Conservation (phyloP, 2,329 filamentous ascomycete species). For the Ciborinia camelliae region DNA sequence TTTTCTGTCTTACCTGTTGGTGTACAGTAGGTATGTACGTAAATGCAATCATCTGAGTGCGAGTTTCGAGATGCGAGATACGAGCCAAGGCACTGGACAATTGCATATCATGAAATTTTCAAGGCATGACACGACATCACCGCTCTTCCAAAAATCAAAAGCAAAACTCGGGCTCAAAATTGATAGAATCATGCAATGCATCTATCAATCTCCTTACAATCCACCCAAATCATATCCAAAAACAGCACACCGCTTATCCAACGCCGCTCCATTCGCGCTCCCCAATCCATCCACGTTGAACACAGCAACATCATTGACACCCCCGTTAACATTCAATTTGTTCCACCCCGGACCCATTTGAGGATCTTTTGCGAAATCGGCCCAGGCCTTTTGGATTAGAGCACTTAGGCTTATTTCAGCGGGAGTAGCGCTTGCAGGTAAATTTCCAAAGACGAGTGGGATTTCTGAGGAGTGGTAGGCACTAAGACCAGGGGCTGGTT, state of each 20-base stretch:
- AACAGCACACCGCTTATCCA: constrained; percentile 2
- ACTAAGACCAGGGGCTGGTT: constrained; percentile 5
- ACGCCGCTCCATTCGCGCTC: neutral
- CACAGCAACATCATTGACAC: neutral
- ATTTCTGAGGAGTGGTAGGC: constrained; percentile 21
- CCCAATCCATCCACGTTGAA: neutral
- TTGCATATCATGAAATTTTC: neutral
- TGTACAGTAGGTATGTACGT: neutral
- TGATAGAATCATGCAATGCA: neutral
- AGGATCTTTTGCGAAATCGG: constrained; percentile 14
- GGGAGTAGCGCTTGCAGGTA: neutral
- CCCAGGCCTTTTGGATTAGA: constrained; percentile 7
- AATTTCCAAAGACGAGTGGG: constrained; percentile 8
- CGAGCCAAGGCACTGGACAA: neutral
- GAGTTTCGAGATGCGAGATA: neutral
- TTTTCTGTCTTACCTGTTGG: neutral
- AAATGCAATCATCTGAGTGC: neutral
- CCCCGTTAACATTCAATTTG: neutral
- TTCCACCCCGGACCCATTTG: neutral
- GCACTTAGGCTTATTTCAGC: neutral
- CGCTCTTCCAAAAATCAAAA: neutral
- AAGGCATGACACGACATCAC: neutral
- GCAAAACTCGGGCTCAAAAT: neutral
- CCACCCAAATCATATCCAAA: neutral
- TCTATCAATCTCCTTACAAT: neutral